Percentiles rank a stretch among this genome's conserved stretches.
These are phyloP conservation scores for Mycena crocata DNA, from an alignment of 768 basidiomycete species.

Conservation along the genomic window DNA sequence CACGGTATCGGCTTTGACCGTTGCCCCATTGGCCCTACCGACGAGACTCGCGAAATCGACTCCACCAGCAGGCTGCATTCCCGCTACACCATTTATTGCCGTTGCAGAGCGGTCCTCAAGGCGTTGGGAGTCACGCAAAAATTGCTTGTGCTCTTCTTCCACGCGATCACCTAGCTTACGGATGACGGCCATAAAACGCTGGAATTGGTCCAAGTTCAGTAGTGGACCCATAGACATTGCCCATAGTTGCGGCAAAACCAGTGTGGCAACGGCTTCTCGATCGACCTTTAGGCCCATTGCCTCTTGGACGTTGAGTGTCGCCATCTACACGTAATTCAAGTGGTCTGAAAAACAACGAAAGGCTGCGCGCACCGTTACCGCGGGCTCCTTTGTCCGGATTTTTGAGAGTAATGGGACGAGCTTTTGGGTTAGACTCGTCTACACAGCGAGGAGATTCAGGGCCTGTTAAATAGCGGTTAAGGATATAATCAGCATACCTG, in stretches of 20 bases:
- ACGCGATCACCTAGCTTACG: constrained; percentile 85
- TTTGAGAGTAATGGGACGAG: constrained; percentile 94
- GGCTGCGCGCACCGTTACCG: constrained; percentile 78
- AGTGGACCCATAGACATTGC: constrained; percentile 96
- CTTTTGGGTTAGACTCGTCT: constrained; percentile 93
- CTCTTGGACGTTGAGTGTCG: constrained; percentile 90
- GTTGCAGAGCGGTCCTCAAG: constrained; percentile 81
- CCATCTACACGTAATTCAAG: constrained; percentile 65
- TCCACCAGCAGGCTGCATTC: constrained; percentile 54
- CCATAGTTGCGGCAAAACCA: constrained; percentile 94
- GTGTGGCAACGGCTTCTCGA: constrained; percentile 89
- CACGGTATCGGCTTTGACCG: constrained; percentile 59
- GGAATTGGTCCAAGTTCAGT: constrained; percentile 88
- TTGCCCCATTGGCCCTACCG: constrained; percentile 61
- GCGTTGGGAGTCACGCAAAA: constrained; percentile 91
- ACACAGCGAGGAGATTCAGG: constrained; percentile 8
- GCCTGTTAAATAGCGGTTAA: neutral
- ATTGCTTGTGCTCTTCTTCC: constrained; percentile 92
- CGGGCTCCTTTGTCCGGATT: constrained; percentile 95
- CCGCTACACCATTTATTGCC: constrained; percentile 54
- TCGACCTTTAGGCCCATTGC: constrained; percentile 97
- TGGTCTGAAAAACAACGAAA: neutral
- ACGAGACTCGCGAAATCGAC: constrained; percentile 92
- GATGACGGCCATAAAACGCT: constrained; percentile 90
- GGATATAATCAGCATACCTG: constrained; percentile 60